phyloP scores from a whole-genome alignment of 805 yeast genomes.

The Pichia deserticola region DNA sequence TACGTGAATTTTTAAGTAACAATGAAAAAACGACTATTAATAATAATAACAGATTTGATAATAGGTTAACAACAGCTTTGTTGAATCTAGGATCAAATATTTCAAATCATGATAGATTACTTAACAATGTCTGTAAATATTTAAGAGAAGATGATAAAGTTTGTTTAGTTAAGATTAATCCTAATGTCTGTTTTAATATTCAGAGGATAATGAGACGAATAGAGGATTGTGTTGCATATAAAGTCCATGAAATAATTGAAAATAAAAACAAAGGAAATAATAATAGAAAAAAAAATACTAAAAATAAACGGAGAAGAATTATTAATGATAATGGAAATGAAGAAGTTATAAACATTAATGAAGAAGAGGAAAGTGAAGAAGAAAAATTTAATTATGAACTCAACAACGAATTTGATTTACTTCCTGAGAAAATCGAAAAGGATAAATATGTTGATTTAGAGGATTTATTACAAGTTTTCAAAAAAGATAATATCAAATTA shows the following conservation, averaged over 20 bases:
- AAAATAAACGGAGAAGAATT: not conserved
- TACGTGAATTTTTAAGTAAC: constrained; percentile 20
- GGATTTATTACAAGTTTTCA: constrained; percentile 16
- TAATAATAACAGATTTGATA: constrained; percentile 17
- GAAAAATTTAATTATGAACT: not conserved
- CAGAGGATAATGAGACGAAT: constrained; percentile 10
- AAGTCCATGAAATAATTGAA: not conserved
- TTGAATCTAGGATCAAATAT: constrained; percentile 37
- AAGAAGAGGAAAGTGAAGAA: not conserved
- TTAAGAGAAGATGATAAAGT: constrained; percentile 11
- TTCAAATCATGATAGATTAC: constrained; percentile 32
- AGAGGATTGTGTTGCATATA: constrained; percentile 9
- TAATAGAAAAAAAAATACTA: not conserved
- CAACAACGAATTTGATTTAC: constrained; percentile 8
- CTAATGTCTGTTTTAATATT: constrained; percentile 11
- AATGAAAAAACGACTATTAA: not conserved
- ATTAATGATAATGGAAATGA: not conserved
- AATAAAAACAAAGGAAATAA: not conserved
- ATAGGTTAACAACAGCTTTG: constrained; percentile 30
- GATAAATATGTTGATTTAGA: constrained; percentile 19
- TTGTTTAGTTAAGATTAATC: constrained; percentile 14
- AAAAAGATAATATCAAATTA: constrained; percentile 11
- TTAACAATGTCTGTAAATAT: constrained; percentile 22
- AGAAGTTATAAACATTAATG: constrained; percentile 13
- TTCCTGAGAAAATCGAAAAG: constrained; percentile 4